These are phyloP conservation scores for Aspergillaceae sp. DNA, from an alignment of 2,329 filamentous ascomycete genomes.

Conservation along the genomic window DNA sequence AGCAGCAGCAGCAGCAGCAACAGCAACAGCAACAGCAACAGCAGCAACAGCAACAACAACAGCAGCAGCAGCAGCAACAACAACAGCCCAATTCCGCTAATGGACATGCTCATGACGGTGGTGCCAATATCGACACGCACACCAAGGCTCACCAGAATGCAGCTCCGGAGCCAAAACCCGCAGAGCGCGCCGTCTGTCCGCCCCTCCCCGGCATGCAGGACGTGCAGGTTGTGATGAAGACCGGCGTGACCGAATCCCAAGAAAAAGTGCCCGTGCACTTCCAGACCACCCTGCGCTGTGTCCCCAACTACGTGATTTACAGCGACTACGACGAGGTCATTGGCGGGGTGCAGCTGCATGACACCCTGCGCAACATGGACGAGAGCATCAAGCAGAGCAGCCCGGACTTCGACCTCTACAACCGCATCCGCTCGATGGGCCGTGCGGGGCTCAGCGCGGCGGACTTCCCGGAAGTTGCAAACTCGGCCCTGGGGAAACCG, in stretches of 20 bases:
- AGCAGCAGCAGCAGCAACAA: no score
- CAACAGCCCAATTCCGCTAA: no score
- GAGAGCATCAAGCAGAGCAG: conserved; percentile 25
- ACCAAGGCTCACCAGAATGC: conserved; percentile 1
- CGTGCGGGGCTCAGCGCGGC: conserved; percentile 32
- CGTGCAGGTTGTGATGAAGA: conserved; percentile 51
- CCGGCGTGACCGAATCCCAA: conserved; percentile 49
- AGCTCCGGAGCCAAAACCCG: not conserved
- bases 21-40: conserved; percentile 6
- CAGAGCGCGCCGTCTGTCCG: conserved; percentile 17
- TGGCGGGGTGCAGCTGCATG: conserved; percentile 41
- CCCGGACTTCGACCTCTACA: conserved; percentile 45
- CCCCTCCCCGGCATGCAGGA: conserved; percentile 39
- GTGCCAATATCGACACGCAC: conserved; percentile 4
- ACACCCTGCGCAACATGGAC: conserved; percentile 42
- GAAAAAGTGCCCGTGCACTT: conserved; percentile 49
- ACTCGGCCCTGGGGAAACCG: conserved; percentile 31
- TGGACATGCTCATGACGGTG: no score
- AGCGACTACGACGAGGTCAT: conserved; percentile 50
- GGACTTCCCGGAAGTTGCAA: conserved; percentile 31
- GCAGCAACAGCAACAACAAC: not conserved
- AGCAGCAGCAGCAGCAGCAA: conserved; percentile 35
- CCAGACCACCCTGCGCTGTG: conserved; percentile 46
- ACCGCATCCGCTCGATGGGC: conserved; percentile 37
- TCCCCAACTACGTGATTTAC: conserved; percentile 49